phyloP scores from a whole-genome alignment of 441 rosid genomes.

The Dalechampia spathulata region DNA sequence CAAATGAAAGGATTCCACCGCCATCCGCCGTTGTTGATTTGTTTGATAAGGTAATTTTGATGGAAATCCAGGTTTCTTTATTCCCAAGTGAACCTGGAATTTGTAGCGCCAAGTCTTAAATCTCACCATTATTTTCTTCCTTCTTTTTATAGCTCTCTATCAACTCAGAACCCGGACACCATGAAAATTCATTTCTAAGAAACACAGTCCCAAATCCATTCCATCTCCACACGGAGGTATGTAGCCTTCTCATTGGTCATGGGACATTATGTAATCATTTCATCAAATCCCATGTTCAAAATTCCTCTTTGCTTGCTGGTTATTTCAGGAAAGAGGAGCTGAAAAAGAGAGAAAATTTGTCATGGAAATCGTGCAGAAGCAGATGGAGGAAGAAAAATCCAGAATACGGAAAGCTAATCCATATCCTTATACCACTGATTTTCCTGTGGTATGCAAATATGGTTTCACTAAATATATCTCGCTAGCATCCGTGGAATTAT shows the following conservation, averaged over 20 bases:
- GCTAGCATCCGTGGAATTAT: background rate
- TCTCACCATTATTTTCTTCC: background rate
- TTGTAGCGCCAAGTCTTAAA: too few species aligned
- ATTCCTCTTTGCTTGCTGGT: background rate
- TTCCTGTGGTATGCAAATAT: conserved; percentile 65
- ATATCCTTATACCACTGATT: conserved; percentile 94
- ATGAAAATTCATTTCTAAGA: conserved; percentile 52
- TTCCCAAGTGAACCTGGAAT: too few species aligned
- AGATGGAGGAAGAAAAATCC: conserved; percentile 64
- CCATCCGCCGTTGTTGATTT: conserved; percentile 51
- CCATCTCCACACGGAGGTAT: conserved; percentile 85
- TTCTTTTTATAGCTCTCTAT: conserved; percentile 58
- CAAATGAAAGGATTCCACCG: conserved; percentile 80
- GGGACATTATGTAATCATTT: background rate
- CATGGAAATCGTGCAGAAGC: conserved; percentile 50
- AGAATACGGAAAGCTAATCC: conserved; percentile 81
- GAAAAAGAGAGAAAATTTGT: conserved; percentile 69
- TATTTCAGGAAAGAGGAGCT: conserved; percentile 82
- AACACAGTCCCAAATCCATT: conserved; percentile 83
- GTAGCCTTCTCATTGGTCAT: conserved; percentile 1
- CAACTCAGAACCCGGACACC: conserved; percentile 62
- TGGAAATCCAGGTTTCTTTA: too few species aligned
- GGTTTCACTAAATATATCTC: background rate
- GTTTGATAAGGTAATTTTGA: conserved; percentile 63
- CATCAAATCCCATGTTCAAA: too few species aligned